Base-by-base conservation (phyloP, 306 rosid species). In the Vicia villosa region DNA sequence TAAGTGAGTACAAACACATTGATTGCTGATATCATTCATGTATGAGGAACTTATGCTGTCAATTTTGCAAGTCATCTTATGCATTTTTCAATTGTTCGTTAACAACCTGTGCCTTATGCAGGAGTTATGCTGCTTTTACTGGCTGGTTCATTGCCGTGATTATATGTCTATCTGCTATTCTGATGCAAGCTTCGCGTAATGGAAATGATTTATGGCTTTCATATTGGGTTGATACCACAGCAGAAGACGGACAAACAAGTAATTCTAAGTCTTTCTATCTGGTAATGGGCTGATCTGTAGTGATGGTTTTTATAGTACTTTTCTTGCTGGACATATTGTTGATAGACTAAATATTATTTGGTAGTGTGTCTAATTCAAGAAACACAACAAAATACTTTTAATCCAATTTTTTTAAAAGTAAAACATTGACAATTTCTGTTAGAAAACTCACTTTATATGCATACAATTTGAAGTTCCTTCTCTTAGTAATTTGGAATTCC, bases 141-240 rank as follows among this genome's bases (percentile, higher is more conserved):
- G 92, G 98, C 70, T 81, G 90, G 89, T 65, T 81, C 75, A 82
- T 90, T 50, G 79, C 92, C 28, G 70, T 77, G 74, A 68, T 88
- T 69, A 88, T 90, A 75, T 84, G 87, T 80, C 74, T 85, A 49
- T 90, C 98, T 37, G 97, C 98, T 74, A 72, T 86, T 75, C 63
- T 94, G 64, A 94, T 94, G 98, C 98, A 94, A 87, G 97, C 89
- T 76, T 86, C 97, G 38, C 97, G 97, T 67, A 90, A 88, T 68
- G 98, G 97, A 66, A 94, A 90, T 81, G 98, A 94, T 86, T 77
- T 94, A 78, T 94, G 98, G 98, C 68, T 94, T 22, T 94, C 98
- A 63, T 85, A 74, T 77, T 94, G 98, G 98, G 98, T 94, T 66
- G 98, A 94, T 79, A 78, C 97, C 37, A 77, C 89, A 56, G 56